Base-by-base conservation (phyloP, 306 rosid genomes). In the Crataegus laevigata region DNA sequence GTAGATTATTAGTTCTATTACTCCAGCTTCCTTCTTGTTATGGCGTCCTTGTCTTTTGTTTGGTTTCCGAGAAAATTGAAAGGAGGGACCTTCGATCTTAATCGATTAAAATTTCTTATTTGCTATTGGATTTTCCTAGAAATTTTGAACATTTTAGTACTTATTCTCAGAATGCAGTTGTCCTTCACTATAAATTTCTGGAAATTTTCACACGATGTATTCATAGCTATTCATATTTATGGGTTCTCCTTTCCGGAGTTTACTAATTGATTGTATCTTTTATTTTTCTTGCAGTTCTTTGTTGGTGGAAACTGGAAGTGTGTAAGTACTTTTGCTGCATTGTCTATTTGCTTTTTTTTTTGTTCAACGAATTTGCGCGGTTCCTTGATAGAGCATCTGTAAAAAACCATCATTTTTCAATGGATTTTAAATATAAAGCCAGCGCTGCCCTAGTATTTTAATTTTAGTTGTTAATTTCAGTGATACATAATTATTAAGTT, bases 241-340 rank as follows among this genome's bases (percentile, higher is more conserved):
- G 25, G 64, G 18, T 68, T 62, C 11, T 64, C 13, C 3, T 51
- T 11, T 63, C 61, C 29, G 34, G 65, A 36, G 19, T 38, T 28
- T 71, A 70, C 78, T 78, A 54, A 77, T 68, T 52, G 62, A 60
- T 45, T 40, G 73, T 79, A 17, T 77, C 51, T 43, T 77, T 42
- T 42, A 38, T 68, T 72, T 77, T 58, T 24, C 75, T 72, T 81
- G 67, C 96, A 93, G 98, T 93, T 93, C 82, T 93, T 93, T 77
- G 98, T 93, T 69, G 98, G 98, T 47, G 98, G 98, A 84, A 93
- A 93, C 88, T 93, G 98, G 98, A 93, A 93, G 79, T 93, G 98
- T 80, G 98, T 93, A 86, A 91, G 98, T 91, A 79, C 72, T 11
- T 38, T 64, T 5, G 12, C 2, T 36, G 28, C 32, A 66, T 32